Evolutionary conservation across 768 basidiomycete species (phyloP).

Genomic region (Holtermannia corniformis): DNA sequence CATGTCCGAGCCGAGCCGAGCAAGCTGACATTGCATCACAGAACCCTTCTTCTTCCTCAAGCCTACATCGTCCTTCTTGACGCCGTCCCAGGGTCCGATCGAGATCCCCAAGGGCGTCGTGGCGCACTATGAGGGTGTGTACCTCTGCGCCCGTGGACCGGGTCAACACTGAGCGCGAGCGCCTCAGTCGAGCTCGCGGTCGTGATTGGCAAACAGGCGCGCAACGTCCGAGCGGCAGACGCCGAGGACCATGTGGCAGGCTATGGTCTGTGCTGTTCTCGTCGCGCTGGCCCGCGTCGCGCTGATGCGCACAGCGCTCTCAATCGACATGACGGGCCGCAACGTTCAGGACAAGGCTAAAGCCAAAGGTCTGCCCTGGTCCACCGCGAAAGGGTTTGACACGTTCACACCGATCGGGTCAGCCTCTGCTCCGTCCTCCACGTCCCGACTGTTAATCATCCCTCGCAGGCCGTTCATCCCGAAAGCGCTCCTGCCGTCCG

Average conservation of each 20-base stretch:
- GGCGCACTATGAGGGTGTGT: conserved; percentile 81
- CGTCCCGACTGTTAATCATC: neutral
- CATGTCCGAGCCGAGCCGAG: neutral
- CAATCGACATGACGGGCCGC: conserved; percentile 91
- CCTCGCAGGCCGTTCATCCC: conserved; percentile 66
- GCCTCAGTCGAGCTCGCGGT: conserved; percentile 96
- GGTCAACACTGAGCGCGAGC: neutral
- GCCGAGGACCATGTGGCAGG: conserved; percentile 78
- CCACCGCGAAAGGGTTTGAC: conserved; percentile 93
- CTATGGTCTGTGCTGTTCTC: conserved; percentile 56
- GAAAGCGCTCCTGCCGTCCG: conserved; percentile 57
- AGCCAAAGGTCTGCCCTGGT: conserved; percentile 92
- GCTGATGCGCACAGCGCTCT: conserved; percentile 55
- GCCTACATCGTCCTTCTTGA: conserved; percentile 80
- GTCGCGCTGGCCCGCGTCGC: neutral
- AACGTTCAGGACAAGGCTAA: conserved; percentile 91
- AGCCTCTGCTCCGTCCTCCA: conserved; percentile 1
- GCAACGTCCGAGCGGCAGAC: conserved; percentile 64
- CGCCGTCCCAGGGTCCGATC: conserved; percentile 59
- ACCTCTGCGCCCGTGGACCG: neutral
- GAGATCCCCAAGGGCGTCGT: conserved; percentile 77
- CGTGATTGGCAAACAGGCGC: conserved; percentile 79
- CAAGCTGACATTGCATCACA: conserved; percentile 1
- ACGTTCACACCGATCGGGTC: conserved; percentile 90
- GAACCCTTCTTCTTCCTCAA: conserved; percentile 99